Evolutionary conservation across 2,329 filamentous ascomycete genomes (phyloP), one percentile per base, ranked within the genome.

Genomic region (Cryphonectria radicalis): DNA sequence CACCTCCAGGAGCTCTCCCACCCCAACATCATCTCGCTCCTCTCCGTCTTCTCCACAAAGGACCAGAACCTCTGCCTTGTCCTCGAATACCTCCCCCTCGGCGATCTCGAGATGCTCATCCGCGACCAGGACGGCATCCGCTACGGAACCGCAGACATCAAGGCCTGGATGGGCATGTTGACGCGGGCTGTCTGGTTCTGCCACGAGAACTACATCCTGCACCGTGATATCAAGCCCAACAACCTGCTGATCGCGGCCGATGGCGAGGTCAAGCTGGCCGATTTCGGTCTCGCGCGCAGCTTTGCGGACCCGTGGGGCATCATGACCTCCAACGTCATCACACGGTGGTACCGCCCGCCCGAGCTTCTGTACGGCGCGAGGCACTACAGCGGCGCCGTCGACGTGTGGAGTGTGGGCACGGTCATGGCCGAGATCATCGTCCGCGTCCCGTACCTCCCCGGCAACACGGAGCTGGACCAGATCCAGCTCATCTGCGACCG

Each of bases 131-230:
- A 91, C 63, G 85, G 85, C 68, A 91, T 98, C 63, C 89, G 90
- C 69, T 98, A 98, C 81, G 93, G 93, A 73, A 89, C 90, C 14
- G 92, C 93, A 25, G 96, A 99, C 81, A 94, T 98, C 81, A 99
- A 99, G 81, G 92, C 94, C 22, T 99, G 96, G 96, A 97, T 98
- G 91, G 93, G 93, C 74, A 98, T 98, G 96, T 88, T 98, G n/a
- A 89, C 89, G 40, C 91, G 95, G 59, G 96, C 93, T 37, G 90
- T 98, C 40, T 97, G 94, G 91, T 99, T 97, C 85, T 98, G 96
- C 81, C 96, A 99, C 81, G 93, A 95, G 79, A 97, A 96, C 80
- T 95, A 92, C 77, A 89, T 99, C 25, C 87, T 99, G 42, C 96
- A 99, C 82, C 93, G 96, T 76, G 96, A 99, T 85, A 98, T 99